Base-by-base conservation (phyloP, 495 filamentous ascomycete species). In the Xylaria longipes region DNA sequence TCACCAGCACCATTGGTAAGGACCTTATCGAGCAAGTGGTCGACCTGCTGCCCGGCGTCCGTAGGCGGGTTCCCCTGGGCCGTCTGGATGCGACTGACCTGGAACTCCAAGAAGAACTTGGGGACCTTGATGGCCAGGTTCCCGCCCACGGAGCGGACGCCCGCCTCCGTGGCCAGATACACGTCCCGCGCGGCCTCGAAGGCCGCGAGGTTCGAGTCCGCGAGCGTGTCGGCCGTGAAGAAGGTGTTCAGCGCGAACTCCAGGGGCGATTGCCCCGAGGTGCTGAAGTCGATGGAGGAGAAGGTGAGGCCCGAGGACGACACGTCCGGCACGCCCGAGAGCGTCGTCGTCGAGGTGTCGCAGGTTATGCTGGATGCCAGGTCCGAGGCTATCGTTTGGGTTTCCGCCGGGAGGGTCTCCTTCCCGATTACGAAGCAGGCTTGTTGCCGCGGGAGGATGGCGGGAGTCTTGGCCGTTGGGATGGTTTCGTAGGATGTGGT, bases 81-180 rank as follows among this genome's bases (percentile, higher is more conserved):
- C 0, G 84, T 86, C 74, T 82, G 77, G 72, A 87, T 87, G 1
- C 85, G 77, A 56, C 82, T 83, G 45, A 85, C 79, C 76, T 85
- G 84, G 69, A 85, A 80, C 74, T 81, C 72, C 7, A 85, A 74
- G 73, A 85, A 85, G 80, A 87, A 87, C 76, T 86, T 86, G 37
- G 83, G 83, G 5, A 81, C 80, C 76, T 85, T 84, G 74, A 85
- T 84, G 0, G 81, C 83, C 20, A 87, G 74, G 50, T 70, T 76
- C 0, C 74, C 74, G 20, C 84, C 82, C 0, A 83, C 81, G 15
- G 79, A 82, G 2, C 84, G 77, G 65, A 87, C 82, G 3, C 84
- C 85, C 0, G 83, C 84, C 73, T 87, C 85, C 7, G 85, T 87
- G 0, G 85, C 85, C 4, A 84, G 77, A 63, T 86, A 87, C 12